Base-by-base conservation (phyloP, 176 grass and related monocot genomes). In the Luzula sylvatica region DNA sequence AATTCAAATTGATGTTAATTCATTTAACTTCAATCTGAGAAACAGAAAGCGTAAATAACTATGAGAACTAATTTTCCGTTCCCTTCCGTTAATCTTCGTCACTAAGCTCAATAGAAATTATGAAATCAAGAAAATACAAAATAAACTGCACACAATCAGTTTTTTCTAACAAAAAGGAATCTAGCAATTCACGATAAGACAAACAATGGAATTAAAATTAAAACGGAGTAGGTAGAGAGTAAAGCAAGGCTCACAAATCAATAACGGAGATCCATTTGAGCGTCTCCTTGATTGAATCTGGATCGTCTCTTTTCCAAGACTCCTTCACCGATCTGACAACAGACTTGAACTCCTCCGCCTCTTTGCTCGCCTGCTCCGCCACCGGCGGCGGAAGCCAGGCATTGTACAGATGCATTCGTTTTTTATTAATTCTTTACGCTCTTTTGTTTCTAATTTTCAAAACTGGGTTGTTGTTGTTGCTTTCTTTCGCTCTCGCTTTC, bases 221-320 rank as follows among this genome's bases (percentile, higher is more conserved):
- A 39, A 21, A 38, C 38, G n/a, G 38, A 41, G 30, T 57, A 43
- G 17, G 23, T 25, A 7, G 27, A 20, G 5, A 2, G 17, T 23
- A 42, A 42, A 43, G 35, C 14, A 22, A 42, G 30, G 40, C 58
- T 88, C 67, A 95, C 89, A 85, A 48, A 68, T 85, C 80, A 52
- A 95, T 69, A 14, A 88, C 62, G 52, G 89, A 78, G 80, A 95
- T 95, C 89, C 83, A 88, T 68, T 95, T 85, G 67, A 95, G 83
- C 12, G 83, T 95, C 46, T 74, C 60, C 46, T 82, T 80, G 26
- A 82, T 74, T 50, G 83, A 85, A 55, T 85, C 80, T 16, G 79
- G 70, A 66, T 85, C 80, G 13, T 27, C 83, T 41, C 41, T 65
- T 20, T 61, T 68, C 80, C 89, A 95, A 58, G 70, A 61, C 5